Base-by-base conservation (phyloP, 1,284 basidiomycete species). In the Erythrobasidium hasegawianum region DNA sequence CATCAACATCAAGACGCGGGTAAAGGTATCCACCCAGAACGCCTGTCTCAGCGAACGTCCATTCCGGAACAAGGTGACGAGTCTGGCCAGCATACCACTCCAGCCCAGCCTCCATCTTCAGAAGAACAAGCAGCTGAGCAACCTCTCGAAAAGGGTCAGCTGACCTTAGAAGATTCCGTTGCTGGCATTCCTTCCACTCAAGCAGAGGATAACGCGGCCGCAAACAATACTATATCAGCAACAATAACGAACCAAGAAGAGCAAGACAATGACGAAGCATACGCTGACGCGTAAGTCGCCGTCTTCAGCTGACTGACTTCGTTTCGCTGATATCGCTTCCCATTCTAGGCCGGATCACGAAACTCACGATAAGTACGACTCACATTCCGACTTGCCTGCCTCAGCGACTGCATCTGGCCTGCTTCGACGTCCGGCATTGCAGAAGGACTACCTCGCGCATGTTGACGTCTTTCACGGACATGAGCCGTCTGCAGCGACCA, bases 361-460 rank as follows among this genome's bases (percentile, higher is more conserved):
- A 57, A 22, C 29, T 14, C 10, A 47, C 40, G 49, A 39, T n/a
- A 38, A 27, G 18, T 38, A 26, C 45, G 47, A 38, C 49, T 62
- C 16, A 24, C 26, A 22, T 27, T 24, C 50, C 50, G 18, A 39
- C 5, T 59, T 26, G 41, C 49, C 52, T 18, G 49, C 20, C 26
- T 14, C 33, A 20, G 26, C 20, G 2, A 1, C 54, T 2, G n/a
- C 18, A 20, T 3, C 9, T n/a, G n/a, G 53, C 39, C 39, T 18
- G 14, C 45, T 38, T 57, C 61, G 54, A 39, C 50, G 38, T n/a
- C 62, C 62, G 18, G 55, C 29, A 2, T 29, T 65, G 24, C 55
- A 57, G 24, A 57, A 58, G 38, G 62, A 65, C 27, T 65, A 39
- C 33, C 62, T 65, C 41, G 43, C 55, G 2, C 55, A 65, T 49